phyloP scores from a whole-genome alignment of 164 flowering plant species.

The Stephania japonica region DNA sequence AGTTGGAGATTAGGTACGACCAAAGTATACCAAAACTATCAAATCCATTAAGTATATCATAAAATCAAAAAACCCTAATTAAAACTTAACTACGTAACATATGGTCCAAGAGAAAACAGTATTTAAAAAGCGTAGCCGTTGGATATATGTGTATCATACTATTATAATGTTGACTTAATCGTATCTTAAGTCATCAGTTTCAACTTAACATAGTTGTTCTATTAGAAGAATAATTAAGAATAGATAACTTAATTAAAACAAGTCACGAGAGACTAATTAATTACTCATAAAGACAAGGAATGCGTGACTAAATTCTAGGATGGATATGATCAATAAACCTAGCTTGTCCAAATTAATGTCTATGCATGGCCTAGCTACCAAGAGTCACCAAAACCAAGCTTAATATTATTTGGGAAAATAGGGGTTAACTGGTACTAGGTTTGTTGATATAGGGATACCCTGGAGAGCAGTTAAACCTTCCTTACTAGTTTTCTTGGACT shows the following conservation, averaged over 20 bases:
- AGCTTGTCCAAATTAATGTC: no score
- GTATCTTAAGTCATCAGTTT: not conserved
- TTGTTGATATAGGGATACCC: not conserved
- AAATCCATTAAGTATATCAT: not conserved
- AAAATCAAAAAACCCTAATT: not conserved
- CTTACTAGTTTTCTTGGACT: not conserved
- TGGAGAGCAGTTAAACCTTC: constrained; percentile 1
- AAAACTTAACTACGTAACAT: not conserved
- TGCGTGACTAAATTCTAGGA: not conserved
- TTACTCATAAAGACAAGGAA: not conserved
- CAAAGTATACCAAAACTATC: not conserved
- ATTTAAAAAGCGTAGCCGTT: not conserved
- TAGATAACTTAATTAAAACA: no score
- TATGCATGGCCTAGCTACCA: not conserved
- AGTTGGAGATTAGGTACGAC: not conserved
- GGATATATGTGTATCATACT: not conserved
- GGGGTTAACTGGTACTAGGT: not conserved
- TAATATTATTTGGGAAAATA: not conserved
- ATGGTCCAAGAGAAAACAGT: not conserved
- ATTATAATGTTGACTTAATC: not conserved
- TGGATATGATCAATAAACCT: no score
- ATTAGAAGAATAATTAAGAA: not conserved
- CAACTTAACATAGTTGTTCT: not conserved
- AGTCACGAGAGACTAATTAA: no score
- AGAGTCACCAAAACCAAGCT: not conserved